Base-by-base conservation (phyloP, 1,284 basidiomycete species). In the Cutaneotrichosporon mucoides region DNA sequence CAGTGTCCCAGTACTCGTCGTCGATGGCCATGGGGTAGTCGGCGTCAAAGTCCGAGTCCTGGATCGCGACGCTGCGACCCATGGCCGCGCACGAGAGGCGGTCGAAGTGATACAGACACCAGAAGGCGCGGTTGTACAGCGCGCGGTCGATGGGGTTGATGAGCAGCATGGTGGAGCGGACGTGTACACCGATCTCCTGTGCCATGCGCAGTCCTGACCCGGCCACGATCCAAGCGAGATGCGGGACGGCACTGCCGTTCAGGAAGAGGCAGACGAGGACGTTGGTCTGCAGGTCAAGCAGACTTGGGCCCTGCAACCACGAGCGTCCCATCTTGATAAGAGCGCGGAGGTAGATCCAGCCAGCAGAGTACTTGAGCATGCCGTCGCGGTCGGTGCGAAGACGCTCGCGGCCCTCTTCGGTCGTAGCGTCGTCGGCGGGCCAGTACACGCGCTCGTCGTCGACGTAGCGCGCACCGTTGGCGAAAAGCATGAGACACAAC, bases 21-120 rank as follows among this genome's bases (percentile, higher is more conserved):
- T 92, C 88, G 6, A 93, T 86, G 69, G 90, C 88, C 7, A 89
- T 78, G 1, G 90, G 89, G 51, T 88, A 80, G 42, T 89, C 86
- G 4, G 89, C 77, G 68, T 92, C 89, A 66, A 89, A 87, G 68
- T 92, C 91, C 72, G 91, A 89, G 61, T 92, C 89, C 60, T 90
- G 88, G 47, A 92, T 85, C 3, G 87, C 87, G 70, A 88, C 87
- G 0, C 90, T 88, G 33, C 91, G 80, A 9, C 91, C 92, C 15
- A 93, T 80, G 0, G 83, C 83, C 4, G 86, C 82, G 66, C 88
- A 89, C 56, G 84, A 81, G 57, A 82, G 74, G 44, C 88, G 80
- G 56, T 79, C 77, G 53, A 79, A 69, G 57, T 77, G 73, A 60
- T 75, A 73, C 37, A 76, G 57, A 52, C 70, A 88, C 90, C 89